Conservation (phyloP, 805 yeast genomes). For the Myxozyma udenii region DNA sequence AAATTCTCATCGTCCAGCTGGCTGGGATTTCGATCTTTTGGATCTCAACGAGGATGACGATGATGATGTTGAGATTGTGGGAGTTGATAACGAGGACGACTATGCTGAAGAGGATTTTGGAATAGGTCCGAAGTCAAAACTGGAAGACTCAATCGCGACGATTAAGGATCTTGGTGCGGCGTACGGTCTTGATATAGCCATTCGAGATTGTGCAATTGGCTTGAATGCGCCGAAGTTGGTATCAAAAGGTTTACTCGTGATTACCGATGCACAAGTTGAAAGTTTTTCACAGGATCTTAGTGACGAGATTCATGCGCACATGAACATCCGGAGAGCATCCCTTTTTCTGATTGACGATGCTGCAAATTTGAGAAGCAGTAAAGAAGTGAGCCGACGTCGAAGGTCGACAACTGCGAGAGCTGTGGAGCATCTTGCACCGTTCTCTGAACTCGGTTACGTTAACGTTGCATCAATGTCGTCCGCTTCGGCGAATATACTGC, state of each 20-base stretch:
- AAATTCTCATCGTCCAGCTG: slow-evolving; percentile 4
- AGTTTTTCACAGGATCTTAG: slow-evolving; percentile 41
- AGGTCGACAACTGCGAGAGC: neutral
- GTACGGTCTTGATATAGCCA: slow-evolving; percentile 31
- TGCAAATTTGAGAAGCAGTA: neutral
- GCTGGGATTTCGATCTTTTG: slow-evolving; percentile 20
- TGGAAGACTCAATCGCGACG: slow-evolving; percentile 27
- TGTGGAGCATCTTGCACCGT: slow-evolving; percentile 40
- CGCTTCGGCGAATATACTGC: slow-evolving; percentile 16
- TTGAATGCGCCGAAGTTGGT: slow-evolving; percentile 59
- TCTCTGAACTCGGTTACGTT: slow-evolving; percentile 51
- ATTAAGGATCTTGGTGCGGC: slow-evolving; percentile 7
- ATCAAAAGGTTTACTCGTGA: slow-evolving; percentile 52
- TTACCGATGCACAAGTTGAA: slow-evolving; percentile 56
- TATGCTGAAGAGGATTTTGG: slow-evolving; percentile 20
- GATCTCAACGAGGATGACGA: slow-evolving; percentile 14
- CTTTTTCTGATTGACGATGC: slow-evolving; percentile 65
- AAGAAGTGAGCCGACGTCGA: neutral
- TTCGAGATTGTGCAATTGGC: slow-evolving; percentile 58
- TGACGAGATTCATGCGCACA: slow-evolving; percentile 37
- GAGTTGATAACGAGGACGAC: slow-evolving; percentile 19
- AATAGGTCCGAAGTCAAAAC: slow-evolving; percentile 11
- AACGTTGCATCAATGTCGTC: slow-evolving; percentile 46
- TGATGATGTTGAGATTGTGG: slow-evolving; percentile 16
- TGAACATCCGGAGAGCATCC: slow-evolving; percentile 50